Evolutionary conservation across 2,329 filamentous ascomycete species (phyloP), one percentile per base, ranked within the genome.

Genomic region (Hypoxylon sp.): DNA sequence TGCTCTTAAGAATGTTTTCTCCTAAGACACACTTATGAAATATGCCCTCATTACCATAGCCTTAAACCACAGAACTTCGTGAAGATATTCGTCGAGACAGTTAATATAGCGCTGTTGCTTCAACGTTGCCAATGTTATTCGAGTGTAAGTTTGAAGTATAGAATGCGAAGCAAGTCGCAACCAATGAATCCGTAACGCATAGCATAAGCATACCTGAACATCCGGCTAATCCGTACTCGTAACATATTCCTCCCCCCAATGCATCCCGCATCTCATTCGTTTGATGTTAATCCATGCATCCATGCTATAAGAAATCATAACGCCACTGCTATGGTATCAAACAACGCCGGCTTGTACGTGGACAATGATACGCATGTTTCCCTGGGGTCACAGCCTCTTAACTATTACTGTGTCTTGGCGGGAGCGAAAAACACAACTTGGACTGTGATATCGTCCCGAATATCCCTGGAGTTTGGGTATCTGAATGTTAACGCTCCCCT

Each of bases 341-440:
- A 44, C 4, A 61, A 61, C 63, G 63, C 57, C 63, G 47, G 37
- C 24, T 48, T 35, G n/a, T 27, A 17, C 6, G 35, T 46, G 37
- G 10, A 62, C 29, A 50, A 53, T 48, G 17, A 56, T 29, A 11
- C 39, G 15, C 37, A 31, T 29, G 17, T 21, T 17, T 8, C 21
- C 10, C 5, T 29, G 10, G 15, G n/a, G 8, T 24, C 3, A 29
- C 29, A 21, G 3, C 24, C 32, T 13, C 44, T 47, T 17, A 11
- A 19, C 29, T 55, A 55, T n/a, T 44, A 15, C 15, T 59, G 21
- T 17, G 35, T 21, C 35, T 59, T 56, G 24, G 24, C 44, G n/a
- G 70, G 89, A 7, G 61, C 89, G 71, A 93, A 93, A 82, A 96
- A 95, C 66, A 95, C 91, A 32, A 97, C 92, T 80, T 96, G 92